Conservation (phyloP, 208 protist genomes). For the Leishmania arabica region DNA sequence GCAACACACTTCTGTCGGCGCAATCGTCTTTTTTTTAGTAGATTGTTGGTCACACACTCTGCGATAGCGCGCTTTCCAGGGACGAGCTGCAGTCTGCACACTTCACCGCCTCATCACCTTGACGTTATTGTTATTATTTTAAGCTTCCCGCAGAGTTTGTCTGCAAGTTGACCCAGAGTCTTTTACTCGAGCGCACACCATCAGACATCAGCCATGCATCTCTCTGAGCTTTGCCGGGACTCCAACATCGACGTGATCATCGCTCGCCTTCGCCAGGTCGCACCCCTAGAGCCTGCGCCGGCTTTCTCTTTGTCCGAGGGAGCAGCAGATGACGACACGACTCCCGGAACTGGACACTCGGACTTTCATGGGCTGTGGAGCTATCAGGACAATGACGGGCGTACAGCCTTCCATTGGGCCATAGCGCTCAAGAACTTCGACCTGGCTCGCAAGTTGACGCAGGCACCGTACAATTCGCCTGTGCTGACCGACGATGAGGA, state of each 20-base stretch:
- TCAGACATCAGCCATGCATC: constrained; percentile 30
- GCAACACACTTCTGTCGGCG: background rate
- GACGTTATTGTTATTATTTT: background rate
- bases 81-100: background rate
- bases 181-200: background rate
- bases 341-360: constrained; percentile 5
- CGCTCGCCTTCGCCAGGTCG: constrained; percentile 43
- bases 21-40: background rate
- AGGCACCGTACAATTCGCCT: constrained; percentile 54
- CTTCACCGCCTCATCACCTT: background rate
- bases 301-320: background rate
- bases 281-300: constrained; percentile 18
- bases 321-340: constrained; percentile 4
- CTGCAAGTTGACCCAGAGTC: background rate
- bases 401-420: constrained; percentile 90
- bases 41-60: background rate
- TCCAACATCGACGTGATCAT: constrained; percentile 58
- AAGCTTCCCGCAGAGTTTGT: background rate
- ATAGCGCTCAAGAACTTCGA: constrained; percentile 78
- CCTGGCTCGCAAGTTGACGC: constrained; percentile 63
- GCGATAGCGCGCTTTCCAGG: background rate
- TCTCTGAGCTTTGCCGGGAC: constrained; percentile 75
- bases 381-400: constrained; percentile 84
- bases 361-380: constrained; percentile 60
- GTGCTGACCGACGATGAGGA: constrained; percentile 78